These are phyloP conservation scores for Colletotrichum karsti DNA, from an alignment of 2,329 filamentous ascomycete genomes.

Conservation along the genomic window DNA sequence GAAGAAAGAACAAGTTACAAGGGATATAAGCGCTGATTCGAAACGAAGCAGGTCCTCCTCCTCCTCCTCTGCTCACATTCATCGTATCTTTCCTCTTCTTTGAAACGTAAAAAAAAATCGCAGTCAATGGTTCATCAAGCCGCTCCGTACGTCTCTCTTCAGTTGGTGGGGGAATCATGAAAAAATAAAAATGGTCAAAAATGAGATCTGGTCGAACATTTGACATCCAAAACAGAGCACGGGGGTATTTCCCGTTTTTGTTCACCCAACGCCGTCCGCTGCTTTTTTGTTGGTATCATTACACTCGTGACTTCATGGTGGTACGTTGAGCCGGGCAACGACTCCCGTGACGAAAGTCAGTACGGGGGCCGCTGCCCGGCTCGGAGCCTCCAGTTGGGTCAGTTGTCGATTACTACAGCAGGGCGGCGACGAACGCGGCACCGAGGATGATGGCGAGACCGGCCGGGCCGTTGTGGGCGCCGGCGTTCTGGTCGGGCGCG, in stretches of 20 bases:
- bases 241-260: neutral
- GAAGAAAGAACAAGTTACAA: neutral
- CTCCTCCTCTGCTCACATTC: conserved; percentile 1
- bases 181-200: conserved; percentile 18
- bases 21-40: conserved; percentile 24
- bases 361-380: neutral
- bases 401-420: conserved; percentile 23
- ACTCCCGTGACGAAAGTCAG: neutral
- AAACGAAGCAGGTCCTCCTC: conserved; percentile 11
- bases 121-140: conserved; percentile 16
- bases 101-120: neutral
- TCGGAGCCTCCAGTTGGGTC: conserved; percentile 25
- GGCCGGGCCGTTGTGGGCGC: conserved; percentile 15
- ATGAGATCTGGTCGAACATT: no score
- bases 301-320: conserved; percentile 29
- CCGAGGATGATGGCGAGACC: conserved; percentile 24
- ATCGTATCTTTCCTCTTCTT: neutral
- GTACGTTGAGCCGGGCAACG: neutral
- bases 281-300: conserved; percentile 14
- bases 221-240: conserved; percentile 30
- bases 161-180: conserved; percentile 25
- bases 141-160: conserved; percentile 22
- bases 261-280: conserved; percentile 2
- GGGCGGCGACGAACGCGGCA: conserved; percentile 26
- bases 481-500: conserved; percentile 5